Evolutionary conservation across 208 protist genomes (phyloP).

Genomic region (Novymonas esmeraldas): DNA sequence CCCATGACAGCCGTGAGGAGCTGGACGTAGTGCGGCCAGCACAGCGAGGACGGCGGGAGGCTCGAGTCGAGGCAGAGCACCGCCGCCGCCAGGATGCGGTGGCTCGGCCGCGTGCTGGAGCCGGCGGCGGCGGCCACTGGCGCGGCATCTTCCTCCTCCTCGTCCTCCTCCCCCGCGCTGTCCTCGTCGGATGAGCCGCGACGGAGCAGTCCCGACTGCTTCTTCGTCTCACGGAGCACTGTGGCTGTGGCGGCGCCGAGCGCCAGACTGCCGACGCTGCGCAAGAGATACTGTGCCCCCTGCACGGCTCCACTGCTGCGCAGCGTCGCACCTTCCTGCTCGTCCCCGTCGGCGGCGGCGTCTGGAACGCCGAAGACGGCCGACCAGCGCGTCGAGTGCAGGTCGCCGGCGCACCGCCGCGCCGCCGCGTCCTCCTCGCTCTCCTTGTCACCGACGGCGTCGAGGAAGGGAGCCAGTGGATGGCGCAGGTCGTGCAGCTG

Average conservation of each 20-base stretch:
- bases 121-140: neutral
- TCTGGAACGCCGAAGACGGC: conserved; percentile 12
- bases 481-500: conserved; percentile 21
- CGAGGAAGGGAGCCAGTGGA: conserved; percentile 22
- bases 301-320: conserved; percentile 25
- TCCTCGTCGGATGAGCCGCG: conserved; percentile 16
- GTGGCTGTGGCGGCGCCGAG: conserved; percentile 38
- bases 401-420: neutral
- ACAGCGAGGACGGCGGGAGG: conserved; percentile 10
- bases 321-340: conserved; percentile 24
- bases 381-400: conserved; percentile 26
- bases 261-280: conserved; percentile 30
- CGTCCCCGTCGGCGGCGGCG: neutral
- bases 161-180: conserved; percentile 5
- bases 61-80: conserved; percentile 28
- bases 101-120: conserved; percentile 37
- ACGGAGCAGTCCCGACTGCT: conserved; percentile 15
- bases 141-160: neutral
- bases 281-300: conserved; percentile 39
- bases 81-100: conserved; percentile 61
- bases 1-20: conserved; percentile 45
- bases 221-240: conserved; percentile 54
- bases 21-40: conserved; percentile 44
- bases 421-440: conserved; percentile 6
- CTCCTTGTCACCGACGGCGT: conserved; percentile 20